Conservation (phyloP, 2,329 filamentous ascomycete genomes). For the Coleophoma crateriformis region DNA sequence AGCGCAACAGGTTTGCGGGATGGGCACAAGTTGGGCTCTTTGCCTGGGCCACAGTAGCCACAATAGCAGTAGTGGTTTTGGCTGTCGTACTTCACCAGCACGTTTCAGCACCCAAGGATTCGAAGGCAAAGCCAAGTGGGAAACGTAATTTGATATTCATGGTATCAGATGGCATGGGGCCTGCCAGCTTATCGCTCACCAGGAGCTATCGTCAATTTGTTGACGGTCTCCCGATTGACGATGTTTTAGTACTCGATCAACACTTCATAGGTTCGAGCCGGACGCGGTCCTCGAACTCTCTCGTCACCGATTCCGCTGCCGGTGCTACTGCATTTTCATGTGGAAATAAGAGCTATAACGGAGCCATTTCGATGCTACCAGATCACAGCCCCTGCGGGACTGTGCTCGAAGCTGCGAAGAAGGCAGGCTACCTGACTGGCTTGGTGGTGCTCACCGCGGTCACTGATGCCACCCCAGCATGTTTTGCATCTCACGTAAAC, state of each 20-base stretch:
- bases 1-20: slow-evolving; percentile 40
- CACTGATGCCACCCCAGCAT: slow-evolving; percentile 93
- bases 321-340: slow-evolving; percentile 96
- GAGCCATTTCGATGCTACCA: slow-evolving; percentile 85
- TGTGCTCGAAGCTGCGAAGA: slow-evolving; percentile 87
- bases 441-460: slow-evolving; percentile 92
- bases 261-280: slow-evolving; percentile 88
- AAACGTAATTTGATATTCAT: slow-evolving; percentile 98
- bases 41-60: slow-evolving; percentile 77
- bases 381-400: slow-evolving; percentile 86
- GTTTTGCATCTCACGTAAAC: slow-evolving; percentile 86
- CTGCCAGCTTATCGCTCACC: slow-evolving; percentile 81
- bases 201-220: slow-evolving; percentile 79
- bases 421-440: slow-evolving; percentile 85
- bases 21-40: slow-evolving; percentile 76
- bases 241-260: slow-evolving; percentile 75
- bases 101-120: slow-evolving; percentile 32
- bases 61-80: slow-evolving; percentile 70
- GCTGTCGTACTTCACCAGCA: slow-evolving; percentile 75
- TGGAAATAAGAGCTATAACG: slow-evolving; percentile 91
- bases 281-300: slow-evolving; percentile 75
- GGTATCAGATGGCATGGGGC: slow-evolving; percentile 98
- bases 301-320: slow-evolving; percentile 95
- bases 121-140: slow-evolving; percentile 34
- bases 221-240: slow-evolving; percentile 64